Evolutionary conservation across 2,329 filamentous ascomycete species (phyloP), one percentile per base, ranked within the genome.

Genomic region (Paracoccidioides brasiliensis): DNA sequence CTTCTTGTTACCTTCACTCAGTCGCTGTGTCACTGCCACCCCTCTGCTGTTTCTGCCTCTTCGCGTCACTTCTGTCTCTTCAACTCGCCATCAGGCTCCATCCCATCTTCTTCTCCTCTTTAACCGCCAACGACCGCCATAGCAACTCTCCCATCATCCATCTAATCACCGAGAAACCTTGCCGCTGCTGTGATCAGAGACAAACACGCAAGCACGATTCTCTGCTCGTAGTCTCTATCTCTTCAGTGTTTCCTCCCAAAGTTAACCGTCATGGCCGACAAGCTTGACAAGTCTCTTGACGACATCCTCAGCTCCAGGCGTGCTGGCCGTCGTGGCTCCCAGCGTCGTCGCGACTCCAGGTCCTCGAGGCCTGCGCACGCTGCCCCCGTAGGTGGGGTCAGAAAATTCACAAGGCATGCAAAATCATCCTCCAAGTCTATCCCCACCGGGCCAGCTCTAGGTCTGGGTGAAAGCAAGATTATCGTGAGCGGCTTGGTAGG

Each of bases 401-500:
- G 88, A 74, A 96, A 95, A 80, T 82, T 77, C 64, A 78, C 80
- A 57, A 86, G 70, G 66, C 67, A 71, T 53, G 64, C 64, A 57
- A 73, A 74, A 63, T 62, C 69, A 55, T 58, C 65, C 54, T 68
- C 70, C 53, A 76, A 76, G 74, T 75, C 80, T 58, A 76, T 78
- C 44, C 82, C 87, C 59, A 80, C 81, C 64, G 86, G 84, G 69
- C 80, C 81, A 58, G 73, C 80, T 56, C 74, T 78, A 62, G 72
- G 75, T 59, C 76, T 77, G 66, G 83, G 82, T 67, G 89, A 94
- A 64, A 94, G 89, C 80, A 97, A 96, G 78, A 91, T 97, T 76
- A 88, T 95, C 74, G 91, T 98, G 76, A 95, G 89, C 85, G 94
- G 94, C 78, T 81, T 98, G 80, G 90, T 96, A 85, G 74, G 90